Percentiles rank a stretch among this genome's conserved stretches.
These are phyloP conservation scores for Echinosophora koreensis DNA, from an alignment of 306 rosid species.

Conservation along the genomic window DNA sequence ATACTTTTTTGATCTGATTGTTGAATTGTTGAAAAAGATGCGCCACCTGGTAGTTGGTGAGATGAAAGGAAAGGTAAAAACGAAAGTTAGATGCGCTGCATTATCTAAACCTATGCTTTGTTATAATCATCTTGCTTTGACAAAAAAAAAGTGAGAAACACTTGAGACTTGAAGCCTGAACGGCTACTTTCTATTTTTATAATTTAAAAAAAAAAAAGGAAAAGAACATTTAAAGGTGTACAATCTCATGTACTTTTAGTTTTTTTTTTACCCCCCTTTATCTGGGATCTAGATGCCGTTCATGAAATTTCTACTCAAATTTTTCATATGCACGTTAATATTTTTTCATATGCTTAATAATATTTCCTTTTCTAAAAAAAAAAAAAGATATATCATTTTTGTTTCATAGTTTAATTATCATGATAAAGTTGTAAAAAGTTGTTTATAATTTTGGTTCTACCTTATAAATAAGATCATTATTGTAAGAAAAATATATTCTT, in stretches of 20 bases:
- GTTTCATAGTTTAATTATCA: too few relatives aligned
- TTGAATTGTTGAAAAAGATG: conserved; percentile 43
- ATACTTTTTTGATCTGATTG: not conserved
- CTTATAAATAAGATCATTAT: too few relatives aligned
- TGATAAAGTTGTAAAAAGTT: too few relatives aligned
- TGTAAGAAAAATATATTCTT: too few relatives aligned
- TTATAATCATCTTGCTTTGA: conserved; percentile 37
- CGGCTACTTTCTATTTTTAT: too few relatives aligned
- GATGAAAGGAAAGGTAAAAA: not conserved
- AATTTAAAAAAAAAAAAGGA: not conserved
- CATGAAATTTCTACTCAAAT: not conserved
- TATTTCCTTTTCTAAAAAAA: too few relatives aligned
- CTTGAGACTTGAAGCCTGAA: not conserved
- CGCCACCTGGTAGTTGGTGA: conserved; percentile 38
- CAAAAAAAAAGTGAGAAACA: conserved; percentile 37
- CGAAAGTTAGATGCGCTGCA: conserved; percentile 14
- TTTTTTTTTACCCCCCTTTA: not conserved
- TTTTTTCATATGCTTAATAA: too few relatives aligned
- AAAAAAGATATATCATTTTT: too few relatives aligned
- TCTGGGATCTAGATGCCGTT: conserved; percentile 23
- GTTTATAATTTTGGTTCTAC: too few relatives aligned
- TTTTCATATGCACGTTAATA: not conserved
- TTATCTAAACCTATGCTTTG: not conserved
- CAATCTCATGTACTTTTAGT: not conserved
- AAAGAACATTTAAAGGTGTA: not conserved